Base-by-base conservation (phyloP, 208 protist species). In the Wallacemonas rigidus region DNA sequence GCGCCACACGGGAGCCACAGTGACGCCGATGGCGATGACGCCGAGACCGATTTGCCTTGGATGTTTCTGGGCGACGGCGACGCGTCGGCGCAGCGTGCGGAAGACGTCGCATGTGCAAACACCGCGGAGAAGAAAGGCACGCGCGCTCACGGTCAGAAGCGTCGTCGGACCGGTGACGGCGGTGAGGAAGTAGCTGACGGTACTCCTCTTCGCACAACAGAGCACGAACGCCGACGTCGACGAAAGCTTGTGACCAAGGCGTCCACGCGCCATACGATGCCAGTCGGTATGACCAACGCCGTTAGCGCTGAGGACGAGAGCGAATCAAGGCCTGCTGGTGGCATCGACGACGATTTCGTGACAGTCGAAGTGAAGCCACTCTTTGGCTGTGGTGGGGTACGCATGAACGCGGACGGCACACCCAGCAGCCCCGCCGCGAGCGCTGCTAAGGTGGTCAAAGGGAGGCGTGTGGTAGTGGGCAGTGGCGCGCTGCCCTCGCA, bases 361-460 rank as follows among this genome's bases (percentile, higher is more conserved):
- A 90, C 81, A 45, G 91, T 95, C 50, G 88, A 91, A 69, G 87
- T 95, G 75, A 85, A 90, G 72, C 88, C 88, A 41, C 80, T 95
- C 8, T 86, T 91, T 68, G 80, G 75, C n/a, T 62, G 51, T 14
- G 40, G 55, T 17, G 72, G 62, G 6, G 67, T 57, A 26, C 41
- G 5, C 35, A 17, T 48, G n/a, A 36, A 39, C 51, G 45, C 41
- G 5, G 50, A 45, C 45, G 60, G 70, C 1, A 14, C 26, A 38
- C 2, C 45, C 3, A 38, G 44, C 54, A 58, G 56, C 38, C 11
- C 39, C 26, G 43, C 0, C 56, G 50, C 8, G n/a, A 63, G 11
- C 45, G 55, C 17, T 5, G 36, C 26, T 26, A 26, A 26, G 26
- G 26, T 26, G 26, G 26, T 26, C 26, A 26, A 26, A 26, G 26